These are phyloP conservation scores for Cupressus sempervirens DNA, from an alignment of 75 land plant genomes.

Conservation along the genomic window DNA sequence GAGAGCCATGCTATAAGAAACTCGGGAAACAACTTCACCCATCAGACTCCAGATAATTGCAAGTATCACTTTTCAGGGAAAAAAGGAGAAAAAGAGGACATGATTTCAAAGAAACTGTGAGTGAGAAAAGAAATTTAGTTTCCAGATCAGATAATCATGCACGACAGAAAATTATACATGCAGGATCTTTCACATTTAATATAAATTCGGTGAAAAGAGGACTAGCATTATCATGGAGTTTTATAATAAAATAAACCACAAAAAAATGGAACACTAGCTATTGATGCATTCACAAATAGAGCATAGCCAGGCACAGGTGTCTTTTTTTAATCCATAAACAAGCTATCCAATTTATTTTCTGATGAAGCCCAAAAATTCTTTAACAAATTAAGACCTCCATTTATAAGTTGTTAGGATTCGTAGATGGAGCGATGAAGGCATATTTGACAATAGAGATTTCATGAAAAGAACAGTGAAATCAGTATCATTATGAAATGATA, in stretches of 20 bases:
- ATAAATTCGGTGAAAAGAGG: not conserved
- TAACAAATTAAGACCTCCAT: no score
- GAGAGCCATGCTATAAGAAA: not conserved
- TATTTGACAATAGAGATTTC: no score
- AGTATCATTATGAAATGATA: no score
- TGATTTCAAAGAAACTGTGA: not conserved
- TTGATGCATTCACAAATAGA: not conserved
- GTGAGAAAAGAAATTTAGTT: not conserved
- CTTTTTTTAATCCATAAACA: not conserved
- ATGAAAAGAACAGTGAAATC: no score
- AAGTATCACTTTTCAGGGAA: not conserved
- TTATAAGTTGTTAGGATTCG: no score
- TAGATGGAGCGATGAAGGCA: no score
- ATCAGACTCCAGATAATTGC: not conserved
- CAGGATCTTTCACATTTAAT: not conserved
- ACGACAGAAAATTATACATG: not conserved
- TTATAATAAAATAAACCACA: not conserved
- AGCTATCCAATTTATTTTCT: not conserved
- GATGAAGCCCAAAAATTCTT: no score
- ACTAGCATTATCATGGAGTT: not conserved
- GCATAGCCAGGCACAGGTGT: not conserved
- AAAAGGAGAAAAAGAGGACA: not conserved
- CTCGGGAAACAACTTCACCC: not conserved
- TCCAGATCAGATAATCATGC: not conserved
- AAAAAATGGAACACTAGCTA: not conserved